A percentile compares a stretch with the other conserved stretches of the same genome.
Evolutionary conservation across 129 eudicot genomes (phyloP).

Genomic region (Apium graveolens): DNA sequence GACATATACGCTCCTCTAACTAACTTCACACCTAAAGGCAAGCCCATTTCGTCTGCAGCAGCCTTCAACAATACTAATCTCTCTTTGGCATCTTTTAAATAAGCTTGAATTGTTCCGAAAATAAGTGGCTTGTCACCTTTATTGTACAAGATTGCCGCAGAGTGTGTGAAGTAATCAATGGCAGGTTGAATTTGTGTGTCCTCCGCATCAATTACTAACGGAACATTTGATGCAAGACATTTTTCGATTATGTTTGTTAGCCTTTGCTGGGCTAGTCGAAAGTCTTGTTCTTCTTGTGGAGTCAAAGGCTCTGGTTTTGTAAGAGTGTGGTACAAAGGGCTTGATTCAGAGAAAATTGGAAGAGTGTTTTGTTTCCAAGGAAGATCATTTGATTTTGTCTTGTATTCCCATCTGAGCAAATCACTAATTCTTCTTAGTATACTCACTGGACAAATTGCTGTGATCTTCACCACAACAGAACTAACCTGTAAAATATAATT

Average conservation of each 20-base stretch:
- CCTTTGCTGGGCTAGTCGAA: conserved; percentile 55
- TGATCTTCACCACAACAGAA: conserved; percentile 86
- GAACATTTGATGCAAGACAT: conserved; percentile 51
- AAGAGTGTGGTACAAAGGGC: conserved; percentile 83
- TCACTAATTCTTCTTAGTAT: conserved; percentile 69
- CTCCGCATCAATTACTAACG: conserved; percentile 83
- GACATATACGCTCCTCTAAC: conserved; percentile 95
- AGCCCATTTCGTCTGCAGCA: conserved; percentile 76
- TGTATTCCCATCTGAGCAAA: conserved; percentile 78
- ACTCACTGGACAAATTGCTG: conserved; percentile 62
- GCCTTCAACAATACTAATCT: conserved; percentile 47
- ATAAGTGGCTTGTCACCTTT: conserved; percentile 37
- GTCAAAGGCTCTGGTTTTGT: conserved; percentile 56
- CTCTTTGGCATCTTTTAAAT: conserved; percentile 75
- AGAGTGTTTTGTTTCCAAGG: conserved; percentile 83
- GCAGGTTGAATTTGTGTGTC: conserved; percentile 84
- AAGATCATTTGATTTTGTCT: conserved; percentile 43
- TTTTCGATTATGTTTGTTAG: conserved; percentile 42
- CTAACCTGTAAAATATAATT: conserved; percentile 45
- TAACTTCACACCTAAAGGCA: conserved; percentile 78
- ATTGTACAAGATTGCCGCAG: conserved; percentile 47
- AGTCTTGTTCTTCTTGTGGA: conserved; percentile 69
- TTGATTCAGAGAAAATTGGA: conserved; percentile 62
- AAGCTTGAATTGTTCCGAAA: conserved; percentile 72
- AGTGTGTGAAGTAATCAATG: conserved; percentile 76